Base-by-base conservation (phyloP, 1,284 basidiomycete species). In the Puccinia novopanici region DNA sequence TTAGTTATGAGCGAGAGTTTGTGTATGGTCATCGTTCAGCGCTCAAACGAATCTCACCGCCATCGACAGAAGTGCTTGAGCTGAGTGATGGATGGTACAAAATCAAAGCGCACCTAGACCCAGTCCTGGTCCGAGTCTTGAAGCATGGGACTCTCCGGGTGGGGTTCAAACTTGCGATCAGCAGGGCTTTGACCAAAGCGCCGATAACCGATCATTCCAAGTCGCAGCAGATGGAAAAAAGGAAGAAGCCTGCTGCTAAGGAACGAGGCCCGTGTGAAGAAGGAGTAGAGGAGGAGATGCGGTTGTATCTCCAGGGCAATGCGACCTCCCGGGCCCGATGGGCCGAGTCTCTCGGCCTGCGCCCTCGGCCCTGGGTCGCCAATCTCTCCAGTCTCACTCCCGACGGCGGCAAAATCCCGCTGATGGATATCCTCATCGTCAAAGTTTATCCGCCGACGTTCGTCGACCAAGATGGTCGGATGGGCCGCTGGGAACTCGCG, bases 1-100 rank as follows among this genome's bases (percentile, higher is more conserved):
- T 6, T 63, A 80, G 77, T n/a, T 80, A 80, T 52, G 52, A 80
- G 40, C 67, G 77, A 15, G 77, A 80, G 68, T 71, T 80, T 71
- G 52, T 71, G 30, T 52, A 34, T 30, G 68, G 77, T 17, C 52
- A 80, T 63, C 67, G 57, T 34, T 61, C 77, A 34, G 68, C 54
- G 52, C 37, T 80, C 27, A 72, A 57, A 37, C 37, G 27, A 30
- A 72, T 80, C 19, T 22, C 71, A 19, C 24, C 52, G n/a, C 3
- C 52, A 4, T 17, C 71, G 13, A n/a, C n/a, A n/a, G 37, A 42
- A 17, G 19, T 73, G 0, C 50, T 78, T 42, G 76, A 78, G 65
- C 52, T 80, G 5, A 80, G 68, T 40, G 77, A 80, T 40, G 77
- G 77, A 57, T 80, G 77, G 77, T 72, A 80, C 15, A 61, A 63